phyloP scores from a whole-genome alignment of 2,329 filamentous ascomycete genomes.

The Emergomyces pasteurianus region DNA sequence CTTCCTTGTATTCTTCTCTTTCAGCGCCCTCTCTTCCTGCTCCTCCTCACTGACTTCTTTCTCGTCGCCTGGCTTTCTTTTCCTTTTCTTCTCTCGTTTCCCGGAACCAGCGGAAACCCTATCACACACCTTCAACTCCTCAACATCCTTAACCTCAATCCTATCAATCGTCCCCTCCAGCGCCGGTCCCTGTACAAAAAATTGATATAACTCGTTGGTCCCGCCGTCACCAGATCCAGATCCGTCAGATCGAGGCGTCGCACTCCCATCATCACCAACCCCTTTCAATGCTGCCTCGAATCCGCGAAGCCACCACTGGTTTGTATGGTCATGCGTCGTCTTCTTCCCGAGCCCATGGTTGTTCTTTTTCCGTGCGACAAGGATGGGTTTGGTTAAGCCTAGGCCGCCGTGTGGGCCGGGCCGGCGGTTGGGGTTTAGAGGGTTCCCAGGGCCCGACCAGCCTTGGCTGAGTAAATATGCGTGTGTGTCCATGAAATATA shows the following conservation, averaged over 20 bases:
- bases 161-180: slow-evolving; percentile 53
- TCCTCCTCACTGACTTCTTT: background rate
- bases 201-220: slow-evolving; percentile 55
- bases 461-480: slow-evolving; percentile 75
- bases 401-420: slow-evolving; percentile 46
- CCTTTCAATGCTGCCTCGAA: slow-evolving; percentile 84
- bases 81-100: slow-evolving; percentile 17
- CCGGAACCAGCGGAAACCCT: slow-evolving; percentile 10
- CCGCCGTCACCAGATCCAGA: slow-evolving; percentile 33
- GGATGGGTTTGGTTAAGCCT: slow-evolving; percentile 71
- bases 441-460: slow-evolving; percentile 81
- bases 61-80: slow-evolving; percentile 8
- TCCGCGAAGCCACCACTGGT: slow-evolving; percentile 95
- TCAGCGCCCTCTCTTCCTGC: slow-evolving; percentile 5
- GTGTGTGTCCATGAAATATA: slow-evolving; percentile 60
- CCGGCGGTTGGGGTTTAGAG: slow-evolving; percentile 56
- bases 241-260: slow-evolving; percentile 44
- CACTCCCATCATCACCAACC: slow-evolving; percentile 52
- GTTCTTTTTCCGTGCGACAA: slow-evolving; percentile 72
- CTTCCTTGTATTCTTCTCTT: slow-evolving; percentile 1
- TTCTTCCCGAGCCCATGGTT: slow-evolving; percentile 72
- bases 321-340: slow-evolving; percentile 48
- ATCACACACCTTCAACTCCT: slow-evolving; percentile 27
- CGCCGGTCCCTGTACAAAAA: slow-evolving; percentile 72
- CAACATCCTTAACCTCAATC: slow-evolving; percentile 12